Percentiles rank a stretch among this genome's conserved stretches.
These are phyloP conservation scores for Apiospora hydei DNA, from an alignment of 2,329 filamentous ascomycete genomes.

Conservation along the genomic window DNA sequence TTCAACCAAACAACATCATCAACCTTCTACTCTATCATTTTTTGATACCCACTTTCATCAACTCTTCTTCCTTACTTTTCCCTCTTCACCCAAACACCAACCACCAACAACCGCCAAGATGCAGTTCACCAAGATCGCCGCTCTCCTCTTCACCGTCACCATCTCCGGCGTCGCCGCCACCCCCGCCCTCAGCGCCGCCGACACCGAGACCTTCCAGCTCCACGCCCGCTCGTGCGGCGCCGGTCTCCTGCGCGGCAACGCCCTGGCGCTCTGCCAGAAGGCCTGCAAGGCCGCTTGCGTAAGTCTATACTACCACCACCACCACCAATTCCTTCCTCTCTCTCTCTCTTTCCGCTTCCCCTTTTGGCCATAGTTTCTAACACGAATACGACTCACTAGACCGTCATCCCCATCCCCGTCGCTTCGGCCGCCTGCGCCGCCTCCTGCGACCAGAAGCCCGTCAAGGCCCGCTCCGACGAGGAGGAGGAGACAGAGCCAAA, in stretches of 20 bases:
- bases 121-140: conserved; percentile 21
- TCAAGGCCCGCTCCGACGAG: background rate
- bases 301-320: background rate
- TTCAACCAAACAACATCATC: background rate
- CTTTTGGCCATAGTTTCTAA: too few species aligned
- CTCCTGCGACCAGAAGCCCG: background rate
- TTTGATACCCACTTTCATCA: background rate
- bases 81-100: background rate
- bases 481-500: background rate
- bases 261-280: conserved; percentile 12
- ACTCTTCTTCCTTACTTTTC: background rate
- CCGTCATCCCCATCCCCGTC: background rate
- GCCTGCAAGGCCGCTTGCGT: conserved; percentile 23
- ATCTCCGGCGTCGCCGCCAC: conserved; percentile 16
- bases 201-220: background rate
- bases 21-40: background rate
- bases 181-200: background rate
- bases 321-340: background rate
- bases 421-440: conserved; percentile 11
- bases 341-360: background rate
- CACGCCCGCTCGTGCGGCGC: conserved; percentile 22
- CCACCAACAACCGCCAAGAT: conserved; percentile 9
- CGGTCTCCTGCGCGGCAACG: conserved; percentile 18
- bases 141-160: conserved; percentile 16
- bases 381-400: background rate